Evolutionary conservation across 2,329 filamentous ascomycete species (phyloP).

Genomic region (Ascochyta rabiei): DNA sequence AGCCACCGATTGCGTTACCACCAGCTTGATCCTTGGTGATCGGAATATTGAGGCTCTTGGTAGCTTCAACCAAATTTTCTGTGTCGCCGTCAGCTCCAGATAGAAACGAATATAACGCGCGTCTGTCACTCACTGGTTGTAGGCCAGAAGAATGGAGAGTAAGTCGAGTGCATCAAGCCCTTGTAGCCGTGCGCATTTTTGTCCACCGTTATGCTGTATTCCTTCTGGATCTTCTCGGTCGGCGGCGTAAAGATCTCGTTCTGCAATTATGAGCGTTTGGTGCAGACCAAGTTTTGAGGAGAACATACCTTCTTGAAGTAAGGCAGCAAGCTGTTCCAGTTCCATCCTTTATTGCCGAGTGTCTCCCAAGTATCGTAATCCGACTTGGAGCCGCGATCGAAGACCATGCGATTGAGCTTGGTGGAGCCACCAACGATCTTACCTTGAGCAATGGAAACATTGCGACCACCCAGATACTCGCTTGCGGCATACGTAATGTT

Average conservation of each 20-base stretch:
- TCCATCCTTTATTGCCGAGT: conserved; percentile 35
- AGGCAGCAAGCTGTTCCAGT: conserved; percentile 34
- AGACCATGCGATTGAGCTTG: conserved; percentile 49
- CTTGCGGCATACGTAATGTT: conserved; percentile 26
- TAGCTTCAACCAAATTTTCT: conserved; percentile 30
- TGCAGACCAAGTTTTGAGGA: too few relatives aligned
- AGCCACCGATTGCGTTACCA: conserved; percentile 30
- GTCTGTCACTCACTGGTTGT: conserved; percentile 22
- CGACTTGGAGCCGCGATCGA: conserved; percentile 34
- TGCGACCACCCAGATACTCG: conserved; percentile 19
- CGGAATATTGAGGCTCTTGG: conserved; percentile 21
- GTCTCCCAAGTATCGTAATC: conserved; percentile 42
- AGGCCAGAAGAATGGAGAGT: conserved; percentile 30
- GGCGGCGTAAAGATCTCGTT: conserved; percentile 31
- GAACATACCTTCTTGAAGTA: conserved; percentile 32
- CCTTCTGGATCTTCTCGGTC: conserved; percentile 20
- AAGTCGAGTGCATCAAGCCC: conserved; percentile 28
- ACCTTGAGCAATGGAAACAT: conserved; percentile 21
- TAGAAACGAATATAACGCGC: too few relatives aligned
- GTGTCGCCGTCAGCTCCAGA: neutral
- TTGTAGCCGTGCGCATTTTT: conserved; percentile 19
- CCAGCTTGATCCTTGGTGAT: conserved; percentile 26
- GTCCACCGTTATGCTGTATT: conserved; percentile 29
- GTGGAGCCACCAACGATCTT: conserved; percentile 34
- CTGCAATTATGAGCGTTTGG: conserved; percentile 18